phyloP scores from a whole-genome alignment of 306 rosid genomes.

The Alnus rubra region DNA sequence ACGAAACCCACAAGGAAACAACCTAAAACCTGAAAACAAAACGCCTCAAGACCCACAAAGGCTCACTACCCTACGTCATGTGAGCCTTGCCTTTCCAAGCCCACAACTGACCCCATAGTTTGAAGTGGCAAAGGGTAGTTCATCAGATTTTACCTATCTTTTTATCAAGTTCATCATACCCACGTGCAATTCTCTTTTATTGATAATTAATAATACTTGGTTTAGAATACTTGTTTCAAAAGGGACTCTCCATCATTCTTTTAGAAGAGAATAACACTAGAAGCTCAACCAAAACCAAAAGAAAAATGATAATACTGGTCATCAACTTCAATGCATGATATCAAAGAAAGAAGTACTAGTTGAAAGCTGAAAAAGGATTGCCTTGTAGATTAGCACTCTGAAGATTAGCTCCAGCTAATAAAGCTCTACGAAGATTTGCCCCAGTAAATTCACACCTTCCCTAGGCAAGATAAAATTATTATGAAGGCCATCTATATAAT shows the following conservation, averaged over 20 bases:
- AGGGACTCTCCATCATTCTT: not conserved
- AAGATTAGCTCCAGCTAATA: conserved; percentile 84
- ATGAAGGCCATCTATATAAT: conserved; percentile 30
- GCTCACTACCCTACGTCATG: too few species aligned
- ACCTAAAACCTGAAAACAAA: too few species aligned
- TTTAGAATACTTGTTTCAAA: not conserved
- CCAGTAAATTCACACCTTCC: conserved; percentile 96
- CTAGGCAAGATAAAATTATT: conserved; percentile 59
- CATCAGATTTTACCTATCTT: not conserved
- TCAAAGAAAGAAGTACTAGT: not conserved
- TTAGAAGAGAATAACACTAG: not conserved
- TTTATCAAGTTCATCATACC: not conserved
- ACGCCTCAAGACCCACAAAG: too few species aligned
- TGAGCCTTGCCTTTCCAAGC: too few species aligned
- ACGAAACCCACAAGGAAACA: too few species aligned
- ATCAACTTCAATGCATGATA: not conserved
- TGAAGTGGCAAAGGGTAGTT: not conserved
- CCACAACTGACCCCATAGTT: not conserved
- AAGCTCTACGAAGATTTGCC: conserved; percentile 93
- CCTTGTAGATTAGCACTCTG: conserved; percentile 98
- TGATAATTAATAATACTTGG: not conserved
- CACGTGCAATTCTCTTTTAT: not conserved
- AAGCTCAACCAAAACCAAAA: not conserved
- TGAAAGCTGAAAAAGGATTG: conserved; percentile 20
- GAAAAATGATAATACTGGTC: not conserved